These are phyloP conservation scores for Biancaea sappan DNA, from an alignment of 306 rosid genomes.

Conservation along the genomic window DNA sequence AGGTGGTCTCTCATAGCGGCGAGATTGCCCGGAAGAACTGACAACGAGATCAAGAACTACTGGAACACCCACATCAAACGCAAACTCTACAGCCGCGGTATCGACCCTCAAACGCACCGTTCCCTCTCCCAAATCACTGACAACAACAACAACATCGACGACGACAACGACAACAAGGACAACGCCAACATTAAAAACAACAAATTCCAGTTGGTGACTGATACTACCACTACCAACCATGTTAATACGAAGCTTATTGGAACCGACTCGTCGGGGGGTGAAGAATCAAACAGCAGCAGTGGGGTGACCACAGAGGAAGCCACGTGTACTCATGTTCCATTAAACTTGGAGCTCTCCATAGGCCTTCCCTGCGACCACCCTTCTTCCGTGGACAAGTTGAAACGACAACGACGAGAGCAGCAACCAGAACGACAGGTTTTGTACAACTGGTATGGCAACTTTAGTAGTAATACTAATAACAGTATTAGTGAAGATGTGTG, in stretches of 20 bases:
- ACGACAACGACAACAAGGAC: neutral
- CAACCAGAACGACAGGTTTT: conserved; percentile 11
- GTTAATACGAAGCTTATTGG: neutral
- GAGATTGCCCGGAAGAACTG: conserved; percentile 61
- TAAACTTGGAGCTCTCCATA: conserved; percentile 62
- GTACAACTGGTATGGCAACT: conserved; percentile 19
- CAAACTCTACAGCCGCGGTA: conserved; percentile 45
- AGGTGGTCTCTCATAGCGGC: conserved; percentile 71
- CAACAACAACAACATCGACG: neutral
- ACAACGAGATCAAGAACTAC: conserved; percentile 70
- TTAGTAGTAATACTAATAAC: no score
- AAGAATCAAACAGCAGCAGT: conserved; percentile 44
- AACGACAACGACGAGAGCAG: conserved; percentile 24
- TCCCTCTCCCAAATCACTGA: no score
- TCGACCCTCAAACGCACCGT: conserved; percentile 61
- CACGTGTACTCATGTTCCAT: neutral
- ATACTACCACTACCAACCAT: neutral
- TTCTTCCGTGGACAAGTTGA: neutral
- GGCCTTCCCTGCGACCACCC: conserved; percentile 37
- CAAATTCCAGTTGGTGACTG: neutral
- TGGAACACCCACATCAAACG: conserved; percentile 66
- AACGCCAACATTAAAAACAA: neutral
- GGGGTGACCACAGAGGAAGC: conserved; percentile 35
- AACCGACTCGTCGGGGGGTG: neutral
- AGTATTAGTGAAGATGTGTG: conserved; percentile 26